Conservation (phyloP, 768 basidiomycete genomes). For the Mycena crocata region DNA sequence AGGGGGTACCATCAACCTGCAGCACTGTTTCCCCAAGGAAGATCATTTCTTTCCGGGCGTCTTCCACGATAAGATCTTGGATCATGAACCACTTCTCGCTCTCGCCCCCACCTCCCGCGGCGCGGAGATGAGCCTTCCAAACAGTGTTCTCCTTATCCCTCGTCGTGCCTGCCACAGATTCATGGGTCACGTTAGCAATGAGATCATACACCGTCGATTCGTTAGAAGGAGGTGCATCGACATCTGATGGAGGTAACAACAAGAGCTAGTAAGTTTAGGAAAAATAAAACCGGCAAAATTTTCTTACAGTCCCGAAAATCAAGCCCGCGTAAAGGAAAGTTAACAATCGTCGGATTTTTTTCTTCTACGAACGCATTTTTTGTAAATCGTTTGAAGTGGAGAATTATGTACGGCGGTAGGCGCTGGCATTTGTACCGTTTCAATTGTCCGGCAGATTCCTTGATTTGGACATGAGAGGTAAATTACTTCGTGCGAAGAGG, state of each 20-base stretch:
- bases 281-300: slow-evolving; percentile 39
- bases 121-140: slow-evolving; percentile 92
- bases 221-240: slow-evolving; percentile 74
- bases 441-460: slow-evolving; percentile 89
- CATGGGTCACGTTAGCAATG: slow-evolving; percentile 94
- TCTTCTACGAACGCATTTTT: slow-evolving; percentile 98
- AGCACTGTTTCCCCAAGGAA: slow-evolving; percentile 96
- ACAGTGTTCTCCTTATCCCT: slow-evolving; percentile 91
- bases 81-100: slow-evolving; percentile 96
- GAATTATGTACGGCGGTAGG: slow-evolving; percentile 91
- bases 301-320: slow-evolving; percentile 92
- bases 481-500: slow-evolving; percentile 32
- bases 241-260: slow-evolving; percentile 63
- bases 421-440: slow-evolving; percentile 91
- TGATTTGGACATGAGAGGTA: slow-evolving; percentile 19
- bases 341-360: slow-evolving; percentile 98
- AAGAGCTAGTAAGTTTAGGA: slow-evolving; percentile 33
- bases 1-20: slow-evolving; percentile 67
- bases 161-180: slow-evolving; percentile 96
- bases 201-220: slow-evolving; percentile 88
- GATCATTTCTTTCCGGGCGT: slow-evolving; percentile 98
- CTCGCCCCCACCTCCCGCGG: slow-evolving; percentile 80
- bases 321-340: slow-evolving; percentile 93
- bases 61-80: slow-evolving; percentile 95
- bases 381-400: slow-evolving; percentile 96